Evolutionary conservation across 352 stramenopile species (phyloP), one percentile per base, ranked within the genome.

Genomic region (Thraustochytrium sp.): DNA sequence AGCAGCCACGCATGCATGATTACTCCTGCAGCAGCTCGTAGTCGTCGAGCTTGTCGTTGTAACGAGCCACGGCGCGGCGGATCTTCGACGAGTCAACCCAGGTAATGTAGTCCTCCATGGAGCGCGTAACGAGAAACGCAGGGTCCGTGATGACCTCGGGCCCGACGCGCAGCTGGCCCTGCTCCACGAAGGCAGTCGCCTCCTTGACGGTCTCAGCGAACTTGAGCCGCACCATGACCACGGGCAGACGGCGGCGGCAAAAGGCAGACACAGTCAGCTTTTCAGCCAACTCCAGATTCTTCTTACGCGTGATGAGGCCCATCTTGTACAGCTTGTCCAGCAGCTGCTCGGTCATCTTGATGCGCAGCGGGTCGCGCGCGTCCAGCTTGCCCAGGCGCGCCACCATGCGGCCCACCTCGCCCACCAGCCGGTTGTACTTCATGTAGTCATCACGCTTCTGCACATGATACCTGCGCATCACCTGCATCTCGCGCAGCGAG

Each of bases 31-130:
- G 92, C 82, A 99, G 89, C 88, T 99, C 97, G 90, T 98, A 99
- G 90, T 99, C 97, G 92, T 99, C 97, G 61, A 99, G 89, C 87
- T 99, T 99, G 88, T 99, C 96, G 91, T 99, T 99, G 91, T 99
- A 99, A 87, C 97, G 98, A 89, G 95, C 94, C 86, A 98, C 96
- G 77, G 92, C 95, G 88, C 93, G 90, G 90, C 97, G 98, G 90
- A 98, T 97, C 93, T 98, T 98, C 77, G 94, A 98, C 85, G 90
- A 94, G 86, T 98, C 94, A 55, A 98, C 95, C 97, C 97, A 99
- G 51, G 97, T 99, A 54, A 99, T 94, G 89, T 98, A 99, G 90
- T 99, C 97, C 90, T 99, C 97, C 93, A 99, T 98, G 34, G 90
- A 89, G 59, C 97, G 93, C 16, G 95, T 98, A 18, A 99, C 96